Evolutionary conservation across 140 eudicot species (phyloP).

Genomic region (Anethum foeniculum): DNA sequence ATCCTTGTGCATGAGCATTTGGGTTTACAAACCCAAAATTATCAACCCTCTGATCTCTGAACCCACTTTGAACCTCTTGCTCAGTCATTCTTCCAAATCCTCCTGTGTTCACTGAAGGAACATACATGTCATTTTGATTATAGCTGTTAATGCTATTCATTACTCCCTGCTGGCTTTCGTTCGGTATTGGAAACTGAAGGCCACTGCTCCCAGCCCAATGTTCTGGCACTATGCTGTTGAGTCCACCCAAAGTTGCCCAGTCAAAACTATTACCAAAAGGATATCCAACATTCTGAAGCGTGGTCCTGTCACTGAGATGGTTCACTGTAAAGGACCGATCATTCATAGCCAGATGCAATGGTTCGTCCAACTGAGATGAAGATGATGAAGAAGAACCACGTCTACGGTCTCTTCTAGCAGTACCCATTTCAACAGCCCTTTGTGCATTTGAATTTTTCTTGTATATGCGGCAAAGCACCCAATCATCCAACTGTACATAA

Average conservation of each 20-base stretch:
- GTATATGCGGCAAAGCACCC: conserved; percentile 77
- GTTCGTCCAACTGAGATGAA: conserved; percentile 46
- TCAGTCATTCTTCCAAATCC: conserved; percentile 18
- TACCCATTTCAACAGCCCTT: conserved; percentile 14
- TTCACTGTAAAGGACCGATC: conserved; percentile 27
- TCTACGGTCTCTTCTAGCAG: conserved; percentile 39
- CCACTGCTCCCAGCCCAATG: neutral
- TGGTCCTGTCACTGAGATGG: conserved; percentile 26
- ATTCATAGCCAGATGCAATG: conserved; percentile 43
- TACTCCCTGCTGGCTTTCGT: neutral
- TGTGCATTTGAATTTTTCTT: conserved; percentile 52
- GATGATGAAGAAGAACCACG: conserved; percentile 47
- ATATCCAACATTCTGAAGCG: conserved; percentile 22
- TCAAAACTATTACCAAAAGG: conserved; percentile 35
- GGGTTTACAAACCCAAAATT: conserved; percentile 21
- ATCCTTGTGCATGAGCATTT: conserved; percentile 10
- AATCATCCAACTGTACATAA: conserved; percentile 52
- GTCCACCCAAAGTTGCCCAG: conserved; percentile 39
- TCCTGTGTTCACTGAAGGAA: conserved; percentile 27
- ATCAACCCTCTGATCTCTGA: conserved; percentile 19
- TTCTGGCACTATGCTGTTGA: conserved; percentile 8
- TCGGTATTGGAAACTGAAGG: conserved; percentile 8
- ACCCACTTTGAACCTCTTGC: conserved; percentile 39
- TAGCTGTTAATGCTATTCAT: conserved; percentile 15
- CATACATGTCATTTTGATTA: conserved; percentile 13